A percentile compares a stretch with the other conserved stretches of the same genome.
Conservation (phyloP, 768 basidiomycete species). For the Rickenella mellea region DNA sequence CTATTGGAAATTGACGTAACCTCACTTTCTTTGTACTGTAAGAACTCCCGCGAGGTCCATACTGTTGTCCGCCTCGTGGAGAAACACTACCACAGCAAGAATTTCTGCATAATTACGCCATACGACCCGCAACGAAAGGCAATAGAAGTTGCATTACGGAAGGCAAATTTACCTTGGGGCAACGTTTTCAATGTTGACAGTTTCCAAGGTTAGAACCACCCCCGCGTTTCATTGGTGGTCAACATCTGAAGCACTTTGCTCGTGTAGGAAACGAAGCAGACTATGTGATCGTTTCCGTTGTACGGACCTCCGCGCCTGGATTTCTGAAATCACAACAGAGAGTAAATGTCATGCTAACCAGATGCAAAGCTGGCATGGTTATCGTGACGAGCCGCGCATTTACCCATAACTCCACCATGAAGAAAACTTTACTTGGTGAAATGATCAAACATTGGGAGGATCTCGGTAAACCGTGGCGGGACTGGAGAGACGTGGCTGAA, state of each 20-base stretch:
- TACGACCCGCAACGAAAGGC: slow-evolving; percentile 43
- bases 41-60: slow-evolving; percentile 35
- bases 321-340: slow-evolving; percentile 36
- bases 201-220: slow-evolving; percentile 33
- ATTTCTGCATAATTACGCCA: slow-evolving; percentile 42
- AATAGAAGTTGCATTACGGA: slow-evolving; percentile 27
- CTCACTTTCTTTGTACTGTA: background rate
- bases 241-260: background rate
- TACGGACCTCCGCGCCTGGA: slow-evolving; percentile 33
- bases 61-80: slow-evolving; percentile 31
- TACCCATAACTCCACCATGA: slow-evolving; percentile 19
- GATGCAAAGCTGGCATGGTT: slow-evolving; percentile 37
- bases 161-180: slow-evolving; percentile 26
- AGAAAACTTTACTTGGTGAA: slow-evolving; percentile 32
- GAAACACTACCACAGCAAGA: slow-evolving; percentile 24
- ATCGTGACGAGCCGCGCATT: slow-evolving; percentile 37
- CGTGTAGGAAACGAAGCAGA: slow-evolving; percentile 40
- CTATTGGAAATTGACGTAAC: background rate
- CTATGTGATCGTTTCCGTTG: slow-evolving; percentile 41
- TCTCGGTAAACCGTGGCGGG: slow-evolving; percentile 19
- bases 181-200: slow-evolving; percentile 44
- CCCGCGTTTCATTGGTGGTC: background rate
- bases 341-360: slow-evolving; percentile 45
- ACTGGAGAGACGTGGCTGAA: slow-evolving; percentile 19
- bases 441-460: slow-evolving; percentile 20